Evolutionary conservation across 2,329 filamentous ascomycete species (phyloP).

Genomic region (Fusarium anguioides): DNA sequence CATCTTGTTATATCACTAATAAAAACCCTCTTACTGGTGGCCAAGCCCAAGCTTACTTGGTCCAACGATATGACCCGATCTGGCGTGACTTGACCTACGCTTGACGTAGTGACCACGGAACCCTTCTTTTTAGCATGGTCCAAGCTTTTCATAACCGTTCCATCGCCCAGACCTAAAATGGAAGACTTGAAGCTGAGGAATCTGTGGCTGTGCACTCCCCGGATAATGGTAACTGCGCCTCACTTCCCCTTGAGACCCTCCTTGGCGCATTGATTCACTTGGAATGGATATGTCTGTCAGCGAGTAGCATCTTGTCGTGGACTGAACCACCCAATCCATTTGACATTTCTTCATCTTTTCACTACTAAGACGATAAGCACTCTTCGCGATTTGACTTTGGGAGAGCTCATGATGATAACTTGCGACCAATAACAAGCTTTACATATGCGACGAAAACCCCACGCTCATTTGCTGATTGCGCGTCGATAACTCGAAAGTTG

Average conservation of each 20-base stretch:
- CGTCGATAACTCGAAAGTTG: constrained; percentile 17
- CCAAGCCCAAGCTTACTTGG: constrained; percentile 19
- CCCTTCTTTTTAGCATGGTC: constrained; percentile 37
- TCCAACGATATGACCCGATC: constrained; percentile 19
- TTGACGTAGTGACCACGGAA: constrained; percentile 28
- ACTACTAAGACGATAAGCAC: background rate
- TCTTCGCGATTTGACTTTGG: background rate
- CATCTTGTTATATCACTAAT: background rate
- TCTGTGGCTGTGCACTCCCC: constrained; percentile 41
- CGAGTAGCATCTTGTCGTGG: constrained; percentile 21
- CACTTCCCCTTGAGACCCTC: constrained; percentile 27
- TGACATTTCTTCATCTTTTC: constrained; percentile 13
- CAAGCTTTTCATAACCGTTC: constrained; percentile 24
- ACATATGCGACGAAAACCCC: constrained; percentile 26
- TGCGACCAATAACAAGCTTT: constrained; percentile 25
- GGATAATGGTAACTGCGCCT: constrained; percentile 37
- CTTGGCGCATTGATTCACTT: constrained; percentile 22
- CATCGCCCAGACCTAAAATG: constrained; percentile 13
- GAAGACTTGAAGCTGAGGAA: constrained; percentile 1
- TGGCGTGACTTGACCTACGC: constrained; percentile 5
- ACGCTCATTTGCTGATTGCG: constrained; percentile 18
- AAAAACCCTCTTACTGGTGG: constrained; percentile 32
- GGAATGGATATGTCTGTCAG: constrained; percentile 32
- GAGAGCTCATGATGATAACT: constrained; percentile 33
- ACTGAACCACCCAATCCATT: constrained; percentile 15